phyloP scores from a whole-genome alignment of 306 rosid species.

The Pyrus communis region DNA sequence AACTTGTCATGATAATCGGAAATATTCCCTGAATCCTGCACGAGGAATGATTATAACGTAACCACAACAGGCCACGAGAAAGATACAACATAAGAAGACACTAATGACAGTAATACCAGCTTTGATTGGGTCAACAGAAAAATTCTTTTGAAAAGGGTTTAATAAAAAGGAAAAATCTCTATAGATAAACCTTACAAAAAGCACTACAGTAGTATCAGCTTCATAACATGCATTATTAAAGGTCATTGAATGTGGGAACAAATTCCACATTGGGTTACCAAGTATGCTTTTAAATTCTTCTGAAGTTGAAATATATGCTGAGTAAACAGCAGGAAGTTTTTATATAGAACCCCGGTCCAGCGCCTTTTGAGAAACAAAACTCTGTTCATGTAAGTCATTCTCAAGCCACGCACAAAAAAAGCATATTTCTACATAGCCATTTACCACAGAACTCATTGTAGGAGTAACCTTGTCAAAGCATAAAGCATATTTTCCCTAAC shows the following conservation, averaged over 20 bases:
- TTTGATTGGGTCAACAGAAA: background rate
- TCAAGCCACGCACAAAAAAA: background rate
- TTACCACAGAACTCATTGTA: background rate
- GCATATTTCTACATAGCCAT: background rate
- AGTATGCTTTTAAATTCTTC: background rate
- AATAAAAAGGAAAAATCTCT: background rate
- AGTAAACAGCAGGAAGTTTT: background rate
- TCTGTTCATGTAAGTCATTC: background rate
- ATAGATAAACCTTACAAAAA: background rate
- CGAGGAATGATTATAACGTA: background rate
- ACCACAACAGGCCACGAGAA: background rate
- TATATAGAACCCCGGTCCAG: background rate
- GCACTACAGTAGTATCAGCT: background rate
- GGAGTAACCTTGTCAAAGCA: background rate
- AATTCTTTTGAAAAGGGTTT: background rate
- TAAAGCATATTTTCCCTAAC: background rate
- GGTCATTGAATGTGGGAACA: background rate
- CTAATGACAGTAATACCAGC: background rate
- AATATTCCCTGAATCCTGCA: constrained; percentile 43
- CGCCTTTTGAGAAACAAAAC: background rate
- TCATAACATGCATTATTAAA: background rate
- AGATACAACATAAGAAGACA: constrained; percentile 8
- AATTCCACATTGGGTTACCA: background rate
- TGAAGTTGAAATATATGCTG: background rate
- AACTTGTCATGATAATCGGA: constrained; percentile 49